These are phyloP conservation scores for Calonectria honghensis DNA, from an alignment of 2,329 filamentous ascomycete species.

Conservation along the genomic window DNA sequence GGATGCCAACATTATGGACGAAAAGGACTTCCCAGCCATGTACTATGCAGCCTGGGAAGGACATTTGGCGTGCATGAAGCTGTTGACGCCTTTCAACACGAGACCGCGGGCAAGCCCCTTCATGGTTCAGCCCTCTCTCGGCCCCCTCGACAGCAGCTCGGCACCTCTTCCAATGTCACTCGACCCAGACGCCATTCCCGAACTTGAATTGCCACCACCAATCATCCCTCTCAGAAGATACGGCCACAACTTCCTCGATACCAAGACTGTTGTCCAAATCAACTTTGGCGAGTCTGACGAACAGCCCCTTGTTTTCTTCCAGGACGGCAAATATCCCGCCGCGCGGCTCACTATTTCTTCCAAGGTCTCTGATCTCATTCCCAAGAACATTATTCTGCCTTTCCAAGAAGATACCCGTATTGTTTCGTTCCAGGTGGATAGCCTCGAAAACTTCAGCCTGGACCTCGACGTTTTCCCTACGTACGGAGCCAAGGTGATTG, in stretches of 20 bases:
- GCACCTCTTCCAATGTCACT: slow-evolving; percentile 78
- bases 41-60: slow-evolving; percentile 99
- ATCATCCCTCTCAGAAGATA: slow-evolving; percentile 97
- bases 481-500: slow-evolving; percentile 97
- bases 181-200: slow-evolving; percentile 92
- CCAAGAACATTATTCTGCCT: slow-evolving; percentile 94
- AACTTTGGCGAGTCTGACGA: slow-evolving; percentile 88
- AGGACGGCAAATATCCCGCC: slow-evolving; percentile 96
- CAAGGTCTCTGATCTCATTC: slow-evolving; percentile 95
- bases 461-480: slow-evolving; percentile 99
- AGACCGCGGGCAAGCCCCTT: slow-evolving; percentile 66
- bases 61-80: slow-evolving; percentile 93
- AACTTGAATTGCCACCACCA: slow-evolving; percentile 92
- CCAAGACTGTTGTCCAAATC: slow-evolving; percentile 96
- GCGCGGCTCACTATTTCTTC: slow-evolving; percentile 96
- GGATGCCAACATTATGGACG: slow-evolving; percentile 87
- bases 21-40: slow-evolving; percentile 95
- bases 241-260: slow-evolving; percentile 98
- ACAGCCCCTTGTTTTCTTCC: slow-evolving; percentile 92
- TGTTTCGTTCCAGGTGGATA: slow-evolving; percentile 97
- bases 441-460: slow-evolving; percentile 91
- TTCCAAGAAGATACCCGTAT: slow-evolving; percentile 97
- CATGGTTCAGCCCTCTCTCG: slow-evolving; percentile 65
- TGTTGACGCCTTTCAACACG: slow-evolving; percentile 80
- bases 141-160: slow-evolving; percentile 68